Percentiles rank a stretch among this genome's conserved stretches.
Conservation (phyloP, 2,329 filamentous ascomycete species). For the Colletotrichum sp. region DNA sequence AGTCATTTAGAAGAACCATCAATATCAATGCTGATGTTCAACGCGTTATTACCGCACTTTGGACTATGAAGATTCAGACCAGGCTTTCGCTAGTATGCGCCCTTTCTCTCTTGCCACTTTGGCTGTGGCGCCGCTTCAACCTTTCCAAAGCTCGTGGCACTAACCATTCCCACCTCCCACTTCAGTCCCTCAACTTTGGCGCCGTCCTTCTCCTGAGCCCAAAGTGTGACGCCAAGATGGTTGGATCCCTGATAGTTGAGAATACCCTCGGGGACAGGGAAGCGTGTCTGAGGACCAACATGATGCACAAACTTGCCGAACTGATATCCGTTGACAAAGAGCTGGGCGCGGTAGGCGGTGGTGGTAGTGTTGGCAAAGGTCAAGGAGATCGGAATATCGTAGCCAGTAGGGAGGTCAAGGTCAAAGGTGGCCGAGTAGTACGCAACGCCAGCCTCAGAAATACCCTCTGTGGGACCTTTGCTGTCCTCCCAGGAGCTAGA, state of each 20-base stretch:
- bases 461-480: constrained; percentile 36
- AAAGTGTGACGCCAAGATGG: constrained; percentile 68
- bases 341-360: constrained; percentile 55
- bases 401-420: constrained; percentile 54
- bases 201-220: constrained; percentile 61
- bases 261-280: constrained; percentile 71
- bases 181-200: constrained; percentile 37
- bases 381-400: constrained; percentile 62
- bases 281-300: constrained; percentile 70
- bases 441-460: constrained; percentile 52
- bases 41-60: too few species aligned
- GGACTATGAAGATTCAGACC: too few species aligned
- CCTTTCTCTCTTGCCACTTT: constrained; percentile 44
- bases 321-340: constrained; percentile 76
- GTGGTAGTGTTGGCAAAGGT: constrained; percentile 49
- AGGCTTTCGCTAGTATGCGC: constrained; percentile 43
- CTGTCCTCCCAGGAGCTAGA: constrained; percentile 43
- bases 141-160: constrained; percentile 46
- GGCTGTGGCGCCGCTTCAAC: constrained; percentile 46
- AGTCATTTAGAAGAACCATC: too few species aligned
- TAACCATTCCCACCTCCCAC: constrained; percentile 43
- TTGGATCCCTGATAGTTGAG: constrained; percentile 71
- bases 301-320: constrained; percentile 61
- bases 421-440: constrained; percentile 60
- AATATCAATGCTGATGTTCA: too few species aligned